Conservation (phyloP, 2,329 filamentous ascomycete genomes). For the Talaromyces atroroseus region DNA sequence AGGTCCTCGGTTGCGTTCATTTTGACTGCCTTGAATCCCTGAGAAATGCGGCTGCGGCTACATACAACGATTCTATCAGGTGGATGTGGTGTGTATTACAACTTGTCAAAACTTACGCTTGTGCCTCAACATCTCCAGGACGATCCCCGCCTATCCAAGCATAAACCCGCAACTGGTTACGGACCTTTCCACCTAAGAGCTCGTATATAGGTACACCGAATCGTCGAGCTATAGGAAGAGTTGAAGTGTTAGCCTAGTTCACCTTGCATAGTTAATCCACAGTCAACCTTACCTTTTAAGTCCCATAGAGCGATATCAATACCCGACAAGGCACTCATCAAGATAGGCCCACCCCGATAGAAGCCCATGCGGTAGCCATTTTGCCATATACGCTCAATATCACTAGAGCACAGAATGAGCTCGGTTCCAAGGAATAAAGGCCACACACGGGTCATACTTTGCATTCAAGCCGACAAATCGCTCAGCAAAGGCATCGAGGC, state of each 20-base stretch:
- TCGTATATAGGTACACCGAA: slow-evolving; percentile 65
- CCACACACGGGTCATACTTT: slow-evolving; percentile 56
- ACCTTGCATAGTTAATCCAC: no score
- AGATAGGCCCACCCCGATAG: slow-evolving; percentile 71
- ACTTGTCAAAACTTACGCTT: slow-evolving; percentile 21
- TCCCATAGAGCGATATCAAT: slow-evolving; percentile 79
- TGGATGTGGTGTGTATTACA: no score
- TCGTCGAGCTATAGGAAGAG: slow-evolving; percentile 31
- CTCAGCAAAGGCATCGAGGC: slow-evolving; percentile 59
- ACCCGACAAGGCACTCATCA: slow-evolving; percentile 72
- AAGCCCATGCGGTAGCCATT: slow-evolving; percentile 64
- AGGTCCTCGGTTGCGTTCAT: slow-evolving; percentile 77
- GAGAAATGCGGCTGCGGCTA: slow-evolving; percentile 43
- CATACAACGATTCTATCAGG: no score
- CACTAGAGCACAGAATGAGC: slow-evolving; percentile 39
- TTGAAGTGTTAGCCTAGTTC: no score
- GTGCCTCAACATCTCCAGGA: slow-evolving; percentile 58
- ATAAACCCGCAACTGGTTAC: slow-evolving; percentile 65
- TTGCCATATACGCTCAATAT: slow-evolving; percentile 79
- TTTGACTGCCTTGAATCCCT: slow-evolving; percentile 50
- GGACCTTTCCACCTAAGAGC: slow-evolving; percentile 66
- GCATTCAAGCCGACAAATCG: slow-evolving; percentile 63
- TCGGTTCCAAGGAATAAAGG: not conserved
- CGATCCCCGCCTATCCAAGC: slow-evolving; percentile 73
- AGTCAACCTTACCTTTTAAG: slow-evolving; percentile 53